Evolutionary conservation across 805 yeast genomes (phyloP).

Genomic region (Nakazawaea laoshanensis): DNA sequence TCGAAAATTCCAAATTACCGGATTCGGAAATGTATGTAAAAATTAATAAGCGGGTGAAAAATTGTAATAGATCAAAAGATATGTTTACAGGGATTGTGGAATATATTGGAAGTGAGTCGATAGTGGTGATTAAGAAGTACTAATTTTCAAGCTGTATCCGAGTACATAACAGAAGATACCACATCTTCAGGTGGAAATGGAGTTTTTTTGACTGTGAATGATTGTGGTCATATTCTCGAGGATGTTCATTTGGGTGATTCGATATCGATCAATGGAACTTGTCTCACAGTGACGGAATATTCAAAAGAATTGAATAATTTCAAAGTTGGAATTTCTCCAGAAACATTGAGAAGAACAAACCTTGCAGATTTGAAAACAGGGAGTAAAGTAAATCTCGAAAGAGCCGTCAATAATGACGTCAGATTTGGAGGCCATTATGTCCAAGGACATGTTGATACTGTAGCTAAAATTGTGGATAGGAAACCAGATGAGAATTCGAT

Average conservation of each 20-base stretch:
- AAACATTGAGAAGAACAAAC: slow-evolving; percentile 76
- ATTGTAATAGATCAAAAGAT: slow-evolving; percentile 1
- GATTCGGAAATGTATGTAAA: neutral
- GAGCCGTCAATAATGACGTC: slow-evolving; percentile 77
- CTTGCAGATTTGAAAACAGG: slow-evolving; percentile 54
- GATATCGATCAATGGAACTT: slow-evolving; percentile 81
- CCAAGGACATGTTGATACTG: slow-evolving; percentile 95
- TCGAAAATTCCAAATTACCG: slow-evolving; percentile 3
- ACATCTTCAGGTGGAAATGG: slow-evolving; percentile 63
- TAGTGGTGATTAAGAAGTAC: slow-evolving; percentile 11
- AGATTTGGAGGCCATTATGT: slow-evolving; percentile 97
- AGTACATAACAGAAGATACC: slow-evolving; percentile 36
- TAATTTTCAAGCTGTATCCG: slow-evolving; percentile 27
- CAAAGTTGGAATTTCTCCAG: slow-evolving; percentile 90
- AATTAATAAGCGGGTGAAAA: neutral
- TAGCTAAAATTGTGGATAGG: slow-evolving; percentile 52
- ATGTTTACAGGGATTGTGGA: slow-evolving; percentile 98
- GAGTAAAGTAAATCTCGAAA: slow-evolving; percentile 72
- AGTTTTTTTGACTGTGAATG: slow-evolving; percentile 55
- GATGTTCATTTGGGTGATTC: slow-evolving; percentile 95
- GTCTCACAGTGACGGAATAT: slow-evolving; percentile 88
- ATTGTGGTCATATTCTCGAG: slow-evolving; percentile 51
- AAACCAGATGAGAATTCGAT: slow-evolving; percentile 68
- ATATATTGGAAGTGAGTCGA: slow-evolving; percentile 48
- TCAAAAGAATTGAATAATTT: slow-evolving; percentile 38